Evolutionary conservation across 768 basidiomycete genomes (phyloP).

Genomic region (Pleurotus sapidus): DNA sequence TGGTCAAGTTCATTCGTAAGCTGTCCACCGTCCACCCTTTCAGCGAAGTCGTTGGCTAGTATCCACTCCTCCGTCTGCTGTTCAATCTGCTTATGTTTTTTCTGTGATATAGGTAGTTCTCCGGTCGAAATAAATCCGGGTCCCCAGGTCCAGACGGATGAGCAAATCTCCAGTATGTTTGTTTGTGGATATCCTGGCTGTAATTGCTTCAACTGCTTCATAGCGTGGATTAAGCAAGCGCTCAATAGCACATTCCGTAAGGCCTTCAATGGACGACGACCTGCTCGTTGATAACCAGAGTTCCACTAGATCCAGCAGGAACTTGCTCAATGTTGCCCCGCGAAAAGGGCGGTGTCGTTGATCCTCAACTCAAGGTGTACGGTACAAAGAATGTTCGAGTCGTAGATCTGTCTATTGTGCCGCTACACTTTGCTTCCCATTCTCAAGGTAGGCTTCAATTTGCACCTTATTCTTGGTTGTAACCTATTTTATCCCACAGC

Average conservation of each 20-base stretch:
- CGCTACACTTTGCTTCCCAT: slow-evolving; percentile 48
- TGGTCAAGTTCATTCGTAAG: slow-evolving; percentile 16
- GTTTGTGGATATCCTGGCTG: neutral
- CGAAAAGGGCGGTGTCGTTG: slow-evolving; percentile 30
- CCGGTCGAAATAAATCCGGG: slow-evolving; percentile 4
- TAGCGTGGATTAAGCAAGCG: neutral
- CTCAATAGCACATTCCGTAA: neutral
- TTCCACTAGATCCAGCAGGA: slow-evolving; percentile 29
- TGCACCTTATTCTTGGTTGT: neutral
- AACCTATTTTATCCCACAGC: slow-evolving; percentile 19
- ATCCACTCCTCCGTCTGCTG: slow-evolving; percentile 20
- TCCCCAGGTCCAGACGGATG: neutral
- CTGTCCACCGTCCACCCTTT: slow-evolving; percentile 15
- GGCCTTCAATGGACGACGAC: neutral
- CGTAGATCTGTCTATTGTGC: slow-evolving; percentile 51
- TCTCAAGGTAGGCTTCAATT: slow-evolving; percentile 32
- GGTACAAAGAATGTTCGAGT: slow-evolving; percentile 57
- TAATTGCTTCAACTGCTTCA: neutral
- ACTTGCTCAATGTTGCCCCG: slow-evolving; percentile 45
- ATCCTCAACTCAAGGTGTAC: slow-evolving; percentile 32
- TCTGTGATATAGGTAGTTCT: neutral
- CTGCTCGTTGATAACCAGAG: neutral
- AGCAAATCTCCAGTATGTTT: neutral
- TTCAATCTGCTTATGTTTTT: slow-evolving; percentile 38
- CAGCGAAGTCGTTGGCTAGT: slow-evolving; percentile 16